Evolutionary conservation across 179 eudicot genomes (phyloP).

Genomic region (Camellia oleifera): DNA sequence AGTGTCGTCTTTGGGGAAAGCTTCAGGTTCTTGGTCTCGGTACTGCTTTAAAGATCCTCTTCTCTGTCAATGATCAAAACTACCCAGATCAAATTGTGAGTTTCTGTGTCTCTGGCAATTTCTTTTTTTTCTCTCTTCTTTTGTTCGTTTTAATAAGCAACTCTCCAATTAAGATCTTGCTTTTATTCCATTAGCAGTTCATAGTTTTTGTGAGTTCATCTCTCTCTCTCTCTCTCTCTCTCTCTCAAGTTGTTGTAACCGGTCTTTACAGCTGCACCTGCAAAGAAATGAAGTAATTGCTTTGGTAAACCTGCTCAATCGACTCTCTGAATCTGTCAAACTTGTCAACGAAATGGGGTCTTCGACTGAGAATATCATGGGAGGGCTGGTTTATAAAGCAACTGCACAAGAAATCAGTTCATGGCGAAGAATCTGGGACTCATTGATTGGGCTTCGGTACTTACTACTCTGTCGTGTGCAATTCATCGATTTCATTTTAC

Average conservation of each 20-base stretch:
- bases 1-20: conserved; percentile 98
- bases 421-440: conserved; percentile 38
- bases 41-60: conserved; percentile 88
- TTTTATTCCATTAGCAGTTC: neutral
- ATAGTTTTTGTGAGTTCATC: neutral
- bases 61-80: conserved; percentile 55
- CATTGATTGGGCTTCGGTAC: conserved; percentile 16
- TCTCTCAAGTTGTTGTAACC: neutral
- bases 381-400: conserved; percentile 27
- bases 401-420: conserved; percentile 20
- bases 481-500: neutral
- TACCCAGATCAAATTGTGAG: conserved; percentile 54
- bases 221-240: neutral
- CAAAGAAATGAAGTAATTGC: conserved; percentile 96
- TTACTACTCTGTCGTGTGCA: neutral
- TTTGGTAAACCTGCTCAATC: conserved; percentile 68
- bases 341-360: conserved; percentile 60
- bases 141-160: neutral
- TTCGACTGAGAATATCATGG: conserved; percentile 37
- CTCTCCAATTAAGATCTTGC: neutral
- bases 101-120: neutral
- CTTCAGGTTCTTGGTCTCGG: conserved; percentile 98
- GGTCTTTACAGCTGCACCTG: conserved; percentile 51
- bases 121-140: neutral
- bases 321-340: conserved; percentile 74